phyloP scores from a whole-genome alignment of 805 yeast genomes.

The Barnettozyma californica region DNA sequence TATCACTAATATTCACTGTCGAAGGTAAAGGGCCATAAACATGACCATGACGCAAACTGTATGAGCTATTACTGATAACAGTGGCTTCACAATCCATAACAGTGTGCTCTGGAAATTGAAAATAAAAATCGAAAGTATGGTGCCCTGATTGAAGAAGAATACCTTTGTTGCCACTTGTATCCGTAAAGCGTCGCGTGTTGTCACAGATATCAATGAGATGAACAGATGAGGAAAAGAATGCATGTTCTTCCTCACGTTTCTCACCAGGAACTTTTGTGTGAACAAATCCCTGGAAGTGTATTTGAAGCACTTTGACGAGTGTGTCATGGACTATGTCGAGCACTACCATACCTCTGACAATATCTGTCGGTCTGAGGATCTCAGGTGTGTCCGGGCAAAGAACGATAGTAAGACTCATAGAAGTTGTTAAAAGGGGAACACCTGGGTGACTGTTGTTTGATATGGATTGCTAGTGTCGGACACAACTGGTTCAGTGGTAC shows the following conservation, averaged over 20 bases:
- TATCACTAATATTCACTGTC: not conserved
- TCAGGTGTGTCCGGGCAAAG: not conserved
- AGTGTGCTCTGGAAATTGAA: not conserved
- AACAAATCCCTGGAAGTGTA: slow-evolving; percentile 4
- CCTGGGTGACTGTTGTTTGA: not conserved
- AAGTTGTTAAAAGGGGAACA: not conserved
- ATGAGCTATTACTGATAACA: not conserved
- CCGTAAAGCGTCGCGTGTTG: not conserved
- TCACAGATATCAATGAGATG: not conserved
- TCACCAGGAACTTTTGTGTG: slow-evolving; percentile 3
- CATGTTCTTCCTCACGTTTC: not conserved
- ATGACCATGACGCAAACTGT: not conserved
- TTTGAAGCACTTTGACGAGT: not conserved
- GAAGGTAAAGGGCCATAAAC: not conserved
- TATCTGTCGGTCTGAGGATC: not conserved
- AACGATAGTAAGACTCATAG: not conserved
- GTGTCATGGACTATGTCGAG: not conserved
- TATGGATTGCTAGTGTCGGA: not conserved
- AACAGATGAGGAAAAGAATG: not conserved
- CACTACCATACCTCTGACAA: not conserved
- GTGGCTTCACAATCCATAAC: not conserved
- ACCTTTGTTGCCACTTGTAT: not conserved
- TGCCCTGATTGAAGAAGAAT: not conserved
- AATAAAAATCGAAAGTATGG: not conserved
- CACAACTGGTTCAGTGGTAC: too few species aligned